phyloP scores from a whole-genome alignment of 495 filamentous ascomycete species.

The Penicillium crystallinum region DNA sequence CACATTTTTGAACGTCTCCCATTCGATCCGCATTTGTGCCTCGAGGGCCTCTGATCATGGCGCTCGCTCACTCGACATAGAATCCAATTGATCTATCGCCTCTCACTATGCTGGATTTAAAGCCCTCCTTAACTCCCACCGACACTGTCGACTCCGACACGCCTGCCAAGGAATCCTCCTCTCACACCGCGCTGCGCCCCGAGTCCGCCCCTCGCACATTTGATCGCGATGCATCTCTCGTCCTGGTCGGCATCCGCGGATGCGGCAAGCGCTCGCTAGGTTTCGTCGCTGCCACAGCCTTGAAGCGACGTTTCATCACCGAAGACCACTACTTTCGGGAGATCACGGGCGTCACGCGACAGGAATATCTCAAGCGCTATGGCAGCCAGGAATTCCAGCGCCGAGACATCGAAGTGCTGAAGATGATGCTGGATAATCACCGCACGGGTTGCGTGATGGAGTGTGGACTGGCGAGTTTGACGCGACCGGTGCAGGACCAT shows the following conservation, averaged over 20 bases:
- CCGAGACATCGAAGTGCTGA: conserved; percentile 61
- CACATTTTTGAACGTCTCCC: not conserved
- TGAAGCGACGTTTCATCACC: conserved; percentile 69
- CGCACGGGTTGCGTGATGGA: conserved; percentile 65
- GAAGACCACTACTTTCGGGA: conserved; percentile 72
- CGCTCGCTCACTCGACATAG: conserved; percentile 2
- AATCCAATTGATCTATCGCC: not conserved
- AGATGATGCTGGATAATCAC: conserved; percentile 60
- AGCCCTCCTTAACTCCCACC: not conserved
- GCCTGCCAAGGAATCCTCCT: not conserved
- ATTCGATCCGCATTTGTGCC: not conserved
- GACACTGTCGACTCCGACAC: not conserved
- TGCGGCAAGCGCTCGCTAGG: conserved; percentile 75
- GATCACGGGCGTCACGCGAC: conserved; percentile 58
- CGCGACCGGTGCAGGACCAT: conserved; percentile 52
- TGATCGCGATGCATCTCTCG: conserved; percentile 62
- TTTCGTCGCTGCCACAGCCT: conserved; percentile 70
- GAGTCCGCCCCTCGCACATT: conserved; percentile 53
- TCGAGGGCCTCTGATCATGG: not conserved
- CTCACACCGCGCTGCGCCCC: conserved; percentile 20
- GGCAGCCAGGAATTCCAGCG: conserved; percentile 62
- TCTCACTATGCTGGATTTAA: not conserved
- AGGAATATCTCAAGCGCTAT: conserved; percentile 56
- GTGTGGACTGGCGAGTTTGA: conserved; percentile 57
- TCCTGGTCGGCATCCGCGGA: conserved; percentile 71